Evolutionary conservation across 768 basidiomycete species (phyloP).

Genomic region (Leccinum incarnatum): DNA sequence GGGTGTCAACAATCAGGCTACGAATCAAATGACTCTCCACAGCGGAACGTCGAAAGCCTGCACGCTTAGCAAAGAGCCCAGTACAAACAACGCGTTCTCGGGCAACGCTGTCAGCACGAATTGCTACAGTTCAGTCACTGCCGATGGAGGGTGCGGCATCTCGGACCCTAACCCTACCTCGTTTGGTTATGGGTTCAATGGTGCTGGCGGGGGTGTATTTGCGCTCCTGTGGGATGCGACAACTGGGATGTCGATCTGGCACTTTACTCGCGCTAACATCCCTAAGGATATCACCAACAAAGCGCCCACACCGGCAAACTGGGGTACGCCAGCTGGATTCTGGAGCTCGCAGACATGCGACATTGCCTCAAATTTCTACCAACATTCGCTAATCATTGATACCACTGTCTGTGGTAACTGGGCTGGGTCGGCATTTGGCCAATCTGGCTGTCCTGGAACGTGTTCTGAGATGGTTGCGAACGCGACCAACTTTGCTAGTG

Average conservation of each 20-base stretch:
- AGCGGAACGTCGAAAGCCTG: slow-evolving; percentile 44
- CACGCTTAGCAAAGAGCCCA: slow-evolving; percentile 15
- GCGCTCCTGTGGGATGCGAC: slow-evolving; percentile 51
- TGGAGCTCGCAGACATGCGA: slow-evolving; percentile 51
- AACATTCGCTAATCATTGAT: slow-evolving; percentile 48
- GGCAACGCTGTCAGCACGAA: slow-evolving; percentile 24
- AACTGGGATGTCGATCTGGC: slow-evolving; percentile 54
- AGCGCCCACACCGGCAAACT: slow-evolving; percentile 45
- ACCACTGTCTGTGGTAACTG: slow-evolving; percentile 35
- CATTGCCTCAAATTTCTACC: slow-evolving; percentile 47
- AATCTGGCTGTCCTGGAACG: slow-evolving; percentile 39
- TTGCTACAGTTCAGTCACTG: slow-evolving; percentile 40
- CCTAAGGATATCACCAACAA: slow-evolving; percentile 48
- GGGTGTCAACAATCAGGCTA: slow-evolving; percentile 57
- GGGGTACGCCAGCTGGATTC: slow-evolving; percentile 52
- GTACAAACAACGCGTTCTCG: slow-evolving; percentile 12
- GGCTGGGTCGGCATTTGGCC: slow-evolving; percentile 24
- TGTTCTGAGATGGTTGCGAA: slow-evolving; percentile 50
- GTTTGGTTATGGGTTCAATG: slow-evolving; percentile 41
- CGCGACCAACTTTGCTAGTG: slow-evolving; percentile 52
- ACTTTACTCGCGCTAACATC: slow-evolving; percentile 50
- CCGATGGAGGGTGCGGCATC: slow-evolving; percentile 53
- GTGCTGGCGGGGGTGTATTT: slow-evolving; percentile 48
- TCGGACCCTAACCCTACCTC: slow-evolving; percentile 38
- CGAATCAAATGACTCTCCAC: slow-evolving; percentile 69